Evolutionary conservation across 2,329 filamentous ascomycete species (phyloP), one percentile per base, ranked within the genome.

Genomic region (Aspergillus pseudoterreus): DNA sequence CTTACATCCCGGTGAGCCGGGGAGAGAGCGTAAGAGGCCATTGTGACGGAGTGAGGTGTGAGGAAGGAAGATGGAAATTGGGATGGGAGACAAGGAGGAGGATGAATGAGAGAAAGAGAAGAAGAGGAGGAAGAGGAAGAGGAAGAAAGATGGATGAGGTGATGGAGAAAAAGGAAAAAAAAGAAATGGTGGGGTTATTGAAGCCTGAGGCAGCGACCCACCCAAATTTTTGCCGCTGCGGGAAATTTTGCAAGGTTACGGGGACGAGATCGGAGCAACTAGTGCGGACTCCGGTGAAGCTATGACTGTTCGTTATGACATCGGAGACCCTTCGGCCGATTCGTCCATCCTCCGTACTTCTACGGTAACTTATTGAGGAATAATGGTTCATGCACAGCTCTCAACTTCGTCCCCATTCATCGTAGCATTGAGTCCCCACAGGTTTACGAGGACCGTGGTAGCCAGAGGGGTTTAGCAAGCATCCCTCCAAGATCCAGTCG

Each of bases 1-100:
- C 80, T 69, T 71, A 85, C 82, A 66, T 85, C 83, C 75, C 82
- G 77, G 76, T 87, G 84, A 70, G 82, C 77, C 71, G 83, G 74
- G 56, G 84, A 79, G 50, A 87, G 79, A 63, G 84, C 84, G 76
- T 87, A 87, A 66, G 72, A 74, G 55, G 70, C 65, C 71, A 74
- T 76, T 66, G 63, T 67, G 64, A 59, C 42, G 45, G 24, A 53
- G 50, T 43, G 49, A 55, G 56, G 50, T 38, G 49, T 51, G 35
- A 36, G 24, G 17, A 44, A 47, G 42, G 45, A 36, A 47, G 19
- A 36, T 57, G 56, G 39, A 43, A 43, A 43, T 22, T 33, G 46
- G 24, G 11, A 43, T 45, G 45, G 19, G 21, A 42, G 48, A 49
- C 48, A 27, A 24, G 33, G 45, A 47, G 45, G 45, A 35, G 27